A percentile compares a stretch with the other conserved stretches of the same genome.
phyloP scores from a whole-genome alignment of 2,329 filamentous ascomycete species.

The Thielaviopsis musarum region DNA sequence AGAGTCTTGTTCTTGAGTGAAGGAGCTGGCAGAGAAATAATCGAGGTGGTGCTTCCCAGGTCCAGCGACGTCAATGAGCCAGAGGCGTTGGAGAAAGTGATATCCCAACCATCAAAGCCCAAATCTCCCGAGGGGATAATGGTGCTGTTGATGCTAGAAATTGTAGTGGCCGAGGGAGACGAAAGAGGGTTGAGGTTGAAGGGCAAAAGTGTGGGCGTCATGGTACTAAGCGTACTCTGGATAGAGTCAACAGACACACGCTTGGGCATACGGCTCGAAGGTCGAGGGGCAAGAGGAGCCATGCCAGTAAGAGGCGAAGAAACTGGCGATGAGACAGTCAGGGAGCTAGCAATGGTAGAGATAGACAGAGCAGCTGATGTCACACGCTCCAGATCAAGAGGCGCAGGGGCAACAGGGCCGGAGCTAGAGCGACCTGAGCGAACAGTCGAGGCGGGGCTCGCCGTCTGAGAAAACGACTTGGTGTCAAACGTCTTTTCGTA shows the following conservation, averaged over 20 bases:
- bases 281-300: conserved; percentile 10
- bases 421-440: conserved; percentile 1
- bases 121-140: conserved; percentile 4
- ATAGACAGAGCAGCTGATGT: conserved; percentile 10
- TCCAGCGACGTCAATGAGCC: conserved; percentile 5
- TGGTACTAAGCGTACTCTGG: conserved; percentile 2
- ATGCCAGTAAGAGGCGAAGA: conserved; percentile 4
- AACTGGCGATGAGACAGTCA: conserved; percentile 8
- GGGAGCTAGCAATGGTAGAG: conserved; percentile 2
- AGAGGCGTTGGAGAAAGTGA: background rate
- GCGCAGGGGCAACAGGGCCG: background rate
- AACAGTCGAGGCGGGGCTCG: conserved; percentile 6
- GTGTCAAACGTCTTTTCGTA: background rate
- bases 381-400: conserved; percentile 7
- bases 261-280: conserved; percentile 8
- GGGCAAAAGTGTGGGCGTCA: background rate
- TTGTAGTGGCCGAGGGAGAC: background rate
- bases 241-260: conserved; percentile 11
- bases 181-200: background rate
- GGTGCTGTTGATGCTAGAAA: conserved; percentile 1
- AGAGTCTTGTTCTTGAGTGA: conserved; percentile 8
- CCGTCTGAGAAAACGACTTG: conserved; percentile 2
- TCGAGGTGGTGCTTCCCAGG: background rate
- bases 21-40: conserved; percentile 1
- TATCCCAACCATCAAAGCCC: conserved; percentile 7